phyloP scores from a whole-genome alignment of 1,284 basidiomycete genomes.

The Neonothopanus nambi region DNA sequence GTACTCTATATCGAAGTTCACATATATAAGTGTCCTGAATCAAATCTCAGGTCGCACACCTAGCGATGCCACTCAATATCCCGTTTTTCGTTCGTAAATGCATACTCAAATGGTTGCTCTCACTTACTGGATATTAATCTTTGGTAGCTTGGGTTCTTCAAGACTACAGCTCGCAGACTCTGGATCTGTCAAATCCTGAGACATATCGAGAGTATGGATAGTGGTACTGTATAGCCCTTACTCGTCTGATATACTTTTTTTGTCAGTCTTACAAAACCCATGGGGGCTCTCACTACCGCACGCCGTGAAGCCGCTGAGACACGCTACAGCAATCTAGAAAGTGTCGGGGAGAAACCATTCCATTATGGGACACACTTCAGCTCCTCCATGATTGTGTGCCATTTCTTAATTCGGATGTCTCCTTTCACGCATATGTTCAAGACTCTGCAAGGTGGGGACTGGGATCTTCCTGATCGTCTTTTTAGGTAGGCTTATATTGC shows the following conservation, averaged over 20 bases:
- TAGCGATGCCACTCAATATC: conserved; percentile 94
- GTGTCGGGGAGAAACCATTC: conserved; percentile 85
- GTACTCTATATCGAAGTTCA: conserved; percentile 55
- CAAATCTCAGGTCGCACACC: conserved; percentile 91
- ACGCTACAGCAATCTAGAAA: conserved; percentile 77
- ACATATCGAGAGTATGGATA: conserved; percentile 76
- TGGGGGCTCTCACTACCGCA: conserved; percentile 85
- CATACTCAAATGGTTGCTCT: background rate
- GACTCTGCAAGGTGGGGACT: conserved; percentile 89
- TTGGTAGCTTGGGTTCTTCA: conserved; percentile 79
- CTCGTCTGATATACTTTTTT: conserved; percentile 13
- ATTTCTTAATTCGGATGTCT: conserved; percentile 87
- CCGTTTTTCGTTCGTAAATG: conserved; percentile 78
- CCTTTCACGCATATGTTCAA: conserved; percentile 95
- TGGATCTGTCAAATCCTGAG: conserved; percentile 69
- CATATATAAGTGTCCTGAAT: conserved; percentile 84
- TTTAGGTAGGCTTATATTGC: conserved; percentile 57
- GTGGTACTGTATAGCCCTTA: background rate
- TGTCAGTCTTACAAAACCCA: conserved; percentile 75
- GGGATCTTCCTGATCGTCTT: conserved; percentile 93
- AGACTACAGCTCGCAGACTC: conserved; percentile 77
- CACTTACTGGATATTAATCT: background rate
- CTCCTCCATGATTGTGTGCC: conserved; percentile 96
- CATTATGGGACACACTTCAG: conserved; percentile 96
- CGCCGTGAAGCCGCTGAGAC: conserved; percentile 73